Conservation (phyloP, 257 asterid genomes). For the Nicotiana noctiflora region DNA sequence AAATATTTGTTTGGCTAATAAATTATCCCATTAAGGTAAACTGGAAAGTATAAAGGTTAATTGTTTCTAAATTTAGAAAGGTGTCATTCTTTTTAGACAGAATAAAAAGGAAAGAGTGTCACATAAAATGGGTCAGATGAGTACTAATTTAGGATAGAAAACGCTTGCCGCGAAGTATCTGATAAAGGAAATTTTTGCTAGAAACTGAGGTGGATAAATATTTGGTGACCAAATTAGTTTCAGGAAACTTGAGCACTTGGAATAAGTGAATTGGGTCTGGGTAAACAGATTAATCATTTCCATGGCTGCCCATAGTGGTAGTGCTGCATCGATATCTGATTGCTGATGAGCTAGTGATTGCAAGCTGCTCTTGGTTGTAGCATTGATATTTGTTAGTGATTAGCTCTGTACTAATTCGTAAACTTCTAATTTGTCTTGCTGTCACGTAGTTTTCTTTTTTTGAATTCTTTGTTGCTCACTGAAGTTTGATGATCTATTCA, state of each 20-base stretch:
- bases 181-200: not conserved
- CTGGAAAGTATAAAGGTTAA: no score
- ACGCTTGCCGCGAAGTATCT: no score
- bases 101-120: no score
- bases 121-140: no score
- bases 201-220: not conserved
- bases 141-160: not conserved
- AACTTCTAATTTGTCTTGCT: not conserved
- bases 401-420: not conserved
- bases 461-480: not conserved
- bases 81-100: no score
- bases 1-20: no score
- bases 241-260: not conserved
- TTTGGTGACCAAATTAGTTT: not conserved
- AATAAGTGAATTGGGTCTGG: not conserved
- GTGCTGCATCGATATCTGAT: not conserved
- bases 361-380: not conserved
- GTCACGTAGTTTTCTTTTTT: not conserved
- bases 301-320: not conserved
- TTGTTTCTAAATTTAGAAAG: no score
- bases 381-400: not conserved
- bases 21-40: no score
- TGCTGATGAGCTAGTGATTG: not conserved
- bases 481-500: not conserved
- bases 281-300: not conserved